Base-by-base conservation (phyloP, 371 early-diverging fungal species). In the Mucor saturninus region DNA sequence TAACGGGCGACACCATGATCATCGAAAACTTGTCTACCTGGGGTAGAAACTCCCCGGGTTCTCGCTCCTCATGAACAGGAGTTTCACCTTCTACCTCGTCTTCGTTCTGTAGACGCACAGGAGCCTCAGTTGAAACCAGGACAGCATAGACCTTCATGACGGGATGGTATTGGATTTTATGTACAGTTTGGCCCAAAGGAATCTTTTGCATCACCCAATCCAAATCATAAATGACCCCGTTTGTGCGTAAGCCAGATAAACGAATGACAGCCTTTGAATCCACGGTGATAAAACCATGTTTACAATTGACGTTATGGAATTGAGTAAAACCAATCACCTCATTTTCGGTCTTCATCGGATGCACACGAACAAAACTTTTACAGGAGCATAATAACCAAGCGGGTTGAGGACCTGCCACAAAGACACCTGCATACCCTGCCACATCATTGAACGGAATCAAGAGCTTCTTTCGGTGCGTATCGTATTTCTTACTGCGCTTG, bases 1-100 rank as follows among this genome's bases (percentile, higher is more conserved):
- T 96, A 3, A 93, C 89, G 1, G 98, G 97, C 2, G 97, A 95
- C 5, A 97, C 83, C 61, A 99, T 83, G 51, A 96, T 91, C 57
- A 99, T 68, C 1, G 85, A 83, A 68, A 84, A 94, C 6, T 73
- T 72, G 6, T 88, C 83, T 9, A 87, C 75, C 5, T 71, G 65
- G 0, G 97, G 95, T n/a, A 85, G 72, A 60, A 88, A 87, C 26
- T 84, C 82, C 13, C 72, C 79, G 38, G 72, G 55, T 28, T 82
- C 78, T 49, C 74, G 59, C 48, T 76, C 76, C 30, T 82, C 77
- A 31, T 71, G 71, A 2, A 63, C 64, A 13, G 72, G 73, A 29
- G 86, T 80, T 29, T 80, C 70, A 8, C 45, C 54, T 28, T 28
- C 56, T 31, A 83, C 85, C 4, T 89, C 89, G 13, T 85, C 86